A percentile compares a stretch with the other conserved stretches of the same genome.
These are phyloP conservation scores for Talaromyces thailandensis DNA, from an alignment of 495 filamentous ascomycete species.

Conservation along the genomic window DNA sequence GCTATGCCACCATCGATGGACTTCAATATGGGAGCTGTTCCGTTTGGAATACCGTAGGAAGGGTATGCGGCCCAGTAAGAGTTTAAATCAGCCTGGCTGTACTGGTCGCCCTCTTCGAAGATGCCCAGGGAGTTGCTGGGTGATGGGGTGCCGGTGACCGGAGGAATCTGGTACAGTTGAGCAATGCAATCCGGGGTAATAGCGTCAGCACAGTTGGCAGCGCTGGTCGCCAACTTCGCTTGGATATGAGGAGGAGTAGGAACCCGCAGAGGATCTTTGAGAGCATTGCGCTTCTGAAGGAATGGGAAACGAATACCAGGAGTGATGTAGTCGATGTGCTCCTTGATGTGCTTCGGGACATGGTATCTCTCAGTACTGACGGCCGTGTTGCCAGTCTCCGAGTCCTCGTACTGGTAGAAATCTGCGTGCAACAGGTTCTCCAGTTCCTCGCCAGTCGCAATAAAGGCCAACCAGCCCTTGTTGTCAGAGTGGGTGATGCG, in stretches of 20 bases:
- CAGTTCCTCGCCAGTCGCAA: conserved; percentile 40
- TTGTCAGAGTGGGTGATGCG: conserved; percentile 38
- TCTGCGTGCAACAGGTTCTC: conserved; percentile 49
- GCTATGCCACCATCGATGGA: conserved; percentile 35
- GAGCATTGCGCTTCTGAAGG: conserved; percentile 11
- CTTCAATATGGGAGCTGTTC: conserved; percentile 31
- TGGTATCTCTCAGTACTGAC: conserved; percentile 28
- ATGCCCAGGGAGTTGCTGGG: conserved; percentile 44
- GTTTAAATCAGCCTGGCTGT: conserved; percentile 47
- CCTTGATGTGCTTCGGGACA: conserved; percentile 37
- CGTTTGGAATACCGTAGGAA: conserved; percentile 25
- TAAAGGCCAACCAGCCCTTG: conserved; percentile 46
- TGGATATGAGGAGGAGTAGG: conserved; percentile 13
- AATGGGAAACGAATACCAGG: conserved; percentile 28
- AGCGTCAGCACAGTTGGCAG: conserved; percentile 28
- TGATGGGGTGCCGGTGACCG: conserved; percentile 20
- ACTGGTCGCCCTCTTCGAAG: conserved; percentile 39
- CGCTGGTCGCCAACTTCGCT: conserved; percentile 24
- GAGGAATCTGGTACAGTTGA: conserved; percentile 43
- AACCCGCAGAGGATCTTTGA: not conserved
- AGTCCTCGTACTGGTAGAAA: conserved; percentile 47
- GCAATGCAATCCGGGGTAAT: conserved; percentile 48
- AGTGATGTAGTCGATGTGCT: conserved; percentile 50
- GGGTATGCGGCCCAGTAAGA: conserved; percentile 44
- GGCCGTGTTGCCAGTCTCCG: conserved; percentile 27